These are phyloP conservation scores for Chlorella sorokiniana DNA, from an alignment of 139 green algal species.

Conservation along the genomic window DNA sequence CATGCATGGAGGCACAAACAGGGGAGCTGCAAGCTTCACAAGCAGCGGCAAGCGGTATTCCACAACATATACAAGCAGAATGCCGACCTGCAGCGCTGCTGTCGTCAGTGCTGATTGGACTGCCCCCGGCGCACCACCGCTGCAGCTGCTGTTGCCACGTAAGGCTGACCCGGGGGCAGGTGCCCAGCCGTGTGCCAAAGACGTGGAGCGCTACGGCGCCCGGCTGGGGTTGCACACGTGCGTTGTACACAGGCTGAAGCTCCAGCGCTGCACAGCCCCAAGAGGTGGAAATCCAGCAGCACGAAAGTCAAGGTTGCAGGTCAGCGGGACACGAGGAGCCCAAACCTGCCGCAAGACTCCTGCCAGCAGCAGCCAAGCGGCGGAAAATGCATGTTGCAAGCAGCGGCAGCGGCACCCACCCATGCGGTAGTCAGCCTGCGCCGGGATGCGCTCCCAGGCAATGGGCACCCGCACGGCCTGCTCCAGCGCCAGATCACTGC, in stretches of 20 bases:
- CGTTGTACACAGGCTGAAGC: constrained; percentile 27
- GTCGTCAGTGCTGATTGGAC: not conserved
- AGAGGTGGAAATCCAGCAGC: not conserved
- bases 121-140: too few species aligned
- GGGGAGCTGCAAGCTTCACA: not conserved
- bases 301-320: not conserved
- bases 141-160: not conserved
- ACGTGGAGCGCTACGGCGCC: constrained; percentile 42
- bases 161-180: constrained; percentile 57
- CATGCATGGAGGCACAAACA: not conserved
- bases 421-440: constrained; percentile 44
- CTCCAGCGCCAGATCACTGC: not conserved
- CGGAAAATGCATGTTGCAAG: not conserved
- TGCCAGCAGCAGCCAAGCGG: not conserved
- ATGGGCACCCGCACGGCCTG: constrained; percentile 40
- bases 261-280: not conserved
- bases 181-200: constrained; percentile 47
- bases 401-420: not conserved
- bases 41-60: not conserved
- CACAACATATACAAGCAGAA: not conserved
- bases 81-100: not conserved
- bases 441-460: constrained; percentile 45
- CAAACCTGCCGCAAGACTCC: not conserved
- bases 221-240: not conserved
- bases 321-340: not conserved